Evolutionary conservation across 148 eudicot genomes (phyloP).

Genomic region (Polygonum aviculare): DNA sequence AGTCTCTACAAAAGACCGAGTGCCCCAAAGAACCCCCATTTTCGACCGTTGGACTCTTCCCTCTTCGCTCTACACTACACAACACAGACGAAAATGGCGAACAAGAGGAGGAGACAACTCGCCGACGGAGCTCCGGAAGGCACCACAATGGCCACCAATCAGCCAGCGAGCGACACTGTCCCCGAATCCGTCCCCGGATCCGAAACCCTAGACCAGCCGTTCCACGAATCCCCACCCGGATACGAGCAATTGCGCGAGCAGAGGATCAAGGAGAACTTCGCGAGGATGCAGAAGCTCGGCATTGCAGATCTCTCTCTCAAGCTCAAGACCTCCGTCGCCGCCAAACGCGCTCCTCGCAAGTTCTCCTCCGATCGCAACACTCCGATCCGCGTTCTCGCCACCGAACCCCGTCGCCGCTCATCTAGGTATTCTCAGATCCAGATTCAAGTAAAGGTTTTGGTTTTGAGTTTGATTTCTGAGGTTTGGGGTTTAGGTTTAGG

Average conservation of each 20-base stretch:
- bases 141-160: constrained; percentile 1
- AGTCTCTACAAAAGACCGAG: not conserved
- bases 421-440: constrained; percentile 32
- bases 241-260: constrained; percentile 66
- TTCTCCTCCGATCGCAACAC: constrained; percentile 11
- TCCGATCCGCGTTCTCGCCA: constrained; percentile 11
- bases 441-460: not conserved
- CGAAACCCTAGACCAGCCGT: not conserved
- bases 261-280: constrained; percentile 70
- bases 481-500: not conserved
- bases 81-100: constrained; percentile 17
- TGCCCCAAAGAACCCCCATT: not conserved
- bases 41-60: constrained; percentile 6
- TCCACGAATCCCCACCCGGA: constrained; percentile 11
- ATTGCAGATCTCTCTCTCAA: constrained; percentile 65
- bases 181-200: not conserved
- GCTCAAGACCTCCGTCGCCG: constrained; percentile 29
- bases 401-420: constrained; percentile 68
- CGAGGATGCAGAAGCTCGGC: constrained; percentile 71
- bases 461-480: not conserved
- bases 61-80: not conserved
- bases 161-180: not conserved
- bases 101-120: constrained; percentile 3
- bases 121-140: constrained; percentile 9
- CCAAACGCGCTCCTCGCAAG: constrained; percentile 26